Conservation (phyloP, 164 flowering plant species). For the Vitis cinerea region DNA sequence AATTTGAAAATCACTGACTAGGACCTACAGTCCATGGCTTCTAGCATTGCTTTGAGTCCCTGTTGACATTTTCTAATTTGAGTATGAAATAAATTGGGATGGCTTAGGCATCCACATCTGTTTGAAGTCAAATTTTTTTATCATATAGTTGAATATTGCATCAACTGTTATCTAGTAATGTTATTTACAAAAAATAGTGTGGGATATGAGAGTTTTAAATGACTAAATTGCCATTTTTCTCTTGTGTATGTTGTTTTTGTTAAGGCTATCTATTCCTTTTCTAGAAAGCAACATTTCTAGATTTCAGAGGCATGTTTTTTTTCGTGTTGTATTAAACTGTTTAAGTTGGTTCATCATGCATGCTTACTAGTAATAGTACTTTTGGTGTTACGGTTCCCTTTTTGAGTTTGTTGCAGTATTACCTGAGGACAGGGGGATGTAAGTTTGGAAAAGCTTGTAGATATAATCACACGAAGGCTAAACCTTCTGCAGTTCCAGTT, state of each 20-base stretch:
- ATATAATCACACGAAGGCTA: slow-evolving; percentile 57
- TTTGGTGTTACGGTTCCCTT: background rate
- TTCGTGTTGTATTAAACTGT: background rate
- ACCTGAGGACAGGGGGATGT: slow-evolving; percentile 73
- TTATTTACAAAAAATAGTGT: too few species aligned
- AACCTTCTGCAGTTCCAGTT: slow-evolving; percentile 28
- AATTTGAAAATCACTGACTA: too few species aligned
- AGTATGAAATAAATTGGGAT: too few species aligned
- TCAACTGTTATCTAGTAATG: too few species aligned
- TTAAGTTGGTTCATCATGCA: background rate
- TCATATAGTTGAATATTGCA: too few species aligned
- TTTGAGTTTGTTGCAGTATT: slow-evolving; percentile 58
- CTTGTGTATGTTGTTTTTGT: background rate
- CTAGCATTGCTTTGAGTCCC: too few species aligned
- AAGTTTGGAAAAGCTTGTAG: slow-evolving; percentile 80
- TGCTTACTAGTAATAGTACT: slow-evolving; percentile 6
- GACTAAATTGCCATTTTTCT: background rate
- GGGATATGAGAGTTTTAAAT: background rate
- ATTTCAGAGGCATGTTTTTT: background rate
- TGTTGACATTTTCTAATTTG: too few species aligned
- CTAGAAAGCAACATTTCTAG: background rate
- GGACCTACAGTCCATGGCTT: too few species aligned
- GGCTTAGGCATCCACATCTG: too few species aligned
- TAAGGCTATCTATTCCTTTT: background rate
- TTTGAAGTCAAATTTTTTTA: too few species aligned